Percentiles rank a stretch among this genome's conserved stretches.
phyloP scores from a whole-genome alignment of 140 eudicot genomes.

The Flaveria floridana region DNA sequence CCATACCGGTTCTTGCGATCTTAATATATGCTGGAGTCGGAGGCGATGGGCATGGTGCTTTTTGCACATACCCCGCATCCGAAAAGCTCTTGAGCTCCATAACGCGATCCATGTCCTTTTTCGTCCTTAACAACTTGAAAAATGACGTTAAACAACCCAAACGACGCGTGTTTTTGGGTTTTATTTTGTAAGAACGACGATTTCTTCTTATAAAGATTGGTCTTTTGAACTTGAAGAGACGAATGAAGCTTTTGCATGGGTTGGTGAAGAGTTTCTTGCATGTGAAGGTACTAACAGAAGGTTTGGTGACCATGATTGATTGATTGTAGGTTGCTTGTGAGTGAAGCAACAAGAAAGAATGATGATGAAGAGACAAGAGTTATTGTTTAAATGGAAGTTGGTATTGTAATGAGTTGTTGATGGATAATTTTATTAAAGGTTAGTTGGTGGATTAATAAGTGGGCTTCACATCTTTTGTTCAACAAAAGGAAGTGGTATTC shows the following conservation, averaged over 20 bases:
- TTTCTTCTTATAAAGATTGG: constrained; percentile 47
- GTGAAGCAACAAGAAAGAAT: constrained; percentile 34
- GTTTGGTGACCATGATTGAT: constrained; percentile 40
- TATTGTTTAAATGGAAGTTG: constrained; percentile 34
- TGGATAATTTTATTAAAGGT: constrained; percentile 22
- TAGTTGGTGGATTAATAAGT: constrained; percentile 34
- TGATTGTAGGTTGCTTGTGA: constrained; percentile 25
- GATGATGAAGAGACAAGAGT: constrained; percentile 11
- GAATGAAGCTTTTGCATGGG: constrained; percentile 56
- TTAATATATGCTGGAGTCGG: constrained; percentile 57
- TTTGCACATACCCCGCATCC: constrained; percentile 37
- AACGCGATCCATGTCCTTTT: constrained; percentile 50
- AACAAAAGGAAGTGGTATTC: constrained; percentile 31
- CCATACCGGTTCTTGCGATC: constrained; percentile 30
- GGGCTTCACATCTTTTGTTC: constrained; percentile 39
- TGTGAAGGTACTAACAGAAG: constrained; percentile 42
- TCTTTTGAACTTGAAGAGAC: constrained; percentile 45
- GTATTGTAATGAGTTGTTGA: constrained; percentile 5
- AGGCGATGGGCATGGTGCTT: constrained; percentile 57
- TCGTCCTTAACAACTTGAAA: constrained; percentile 31
- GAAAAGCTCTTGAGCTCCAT: constrained; percentile 68
- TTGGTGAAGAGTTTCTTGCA: constrained; percentile 49
- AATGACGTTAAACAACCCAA: constrained; percentile 28
- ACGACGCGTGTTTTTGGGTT: constrained; percentile 19
- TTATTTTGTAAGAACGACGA: constrained; percentile 25